Evolutionary conservation across 176 grass and related monocot species (phyloP).

Genomic region (Miscanthus lutarioriparius): DNA sequence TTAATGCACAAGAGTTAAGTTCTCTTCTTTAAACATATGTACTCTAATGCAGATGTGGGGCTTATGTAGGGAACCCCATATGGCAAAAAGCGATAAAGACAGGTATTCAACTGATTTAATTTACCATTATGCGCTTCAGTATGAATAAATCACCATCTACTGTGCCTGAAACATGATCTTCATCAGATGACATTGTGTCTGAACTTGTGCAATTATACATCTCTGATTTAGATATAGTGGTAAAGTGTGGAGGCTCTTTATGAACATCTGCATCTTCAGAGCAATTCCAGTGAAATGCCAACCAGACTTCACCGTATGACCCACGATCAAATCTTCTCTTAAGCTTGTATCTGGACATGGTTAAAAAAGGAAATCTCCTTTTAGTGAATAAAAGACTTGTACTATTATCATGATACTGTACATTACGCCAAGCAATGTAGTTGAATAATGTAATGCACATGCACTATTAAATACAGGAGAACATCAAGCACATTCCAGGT

Average conservation of each 20-base stretch:
- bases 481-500: neutral
- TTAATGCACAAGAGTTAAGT: neutral
- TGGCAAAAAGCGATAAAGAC: neutral
- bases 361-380: conserved; percentile 38
- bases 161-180: conserved; percentile 44
- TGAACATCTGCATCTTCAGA: conserved; percentile 59
- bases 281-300: conserved; percentile 98
- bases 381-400: conserved; percentile 13
- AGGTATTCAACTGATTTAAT: conserved; percentile 5
- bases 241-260: conserved; percentile 41
- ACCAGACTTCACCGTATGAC: conserved; percentile 98
- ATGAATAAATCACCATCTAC: conserved; percentile 85
- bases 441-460: conserved; percentile 4
- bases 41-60: neutral
- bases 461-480: conserved; percentile 16
- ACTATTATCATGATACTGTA: conserved; percentile 4
- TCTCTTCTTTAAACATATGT: neutral
- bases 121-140: conserved; percentile 99
- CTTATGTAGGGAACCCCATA: neutral
- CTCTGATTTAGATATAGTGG: conserved; percentile 36
- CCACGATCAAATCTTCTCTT: conserved; percentile 95
- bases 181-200: conserved; percentile 40
- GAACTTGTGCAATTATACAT: conserved; percentile 54
- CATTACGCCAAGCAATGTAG: neutral
- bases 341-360: conserved; percentile 73